Evolutionary conservation across 139 green algal species (phyloP).

Genomic region (Dunaliella primolecta): DNA sequence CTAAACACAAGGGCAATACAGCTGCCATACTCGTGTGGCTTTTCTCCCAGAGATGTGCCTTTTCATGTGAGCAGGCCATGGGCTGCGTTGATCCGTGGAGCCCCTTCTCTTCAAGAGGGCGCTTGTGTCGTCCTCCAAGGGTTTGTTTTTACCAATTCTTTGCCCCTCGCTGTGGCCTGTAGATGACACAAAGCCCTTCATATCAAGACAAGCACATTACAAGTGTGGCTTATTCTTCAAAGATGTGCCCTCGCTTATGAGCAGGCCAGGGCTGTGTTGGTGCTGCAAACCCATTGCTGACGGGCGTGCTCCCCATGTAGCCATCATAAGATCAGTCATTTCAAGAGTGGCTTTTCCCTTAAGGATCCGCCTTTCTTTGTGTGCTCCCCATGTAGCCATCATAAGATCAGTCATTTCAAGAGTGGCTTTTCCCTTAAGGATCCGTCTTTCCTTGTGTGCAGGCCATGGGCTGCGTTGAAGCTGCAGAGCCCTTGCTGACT

Average conservation of each 20-base stretch:
- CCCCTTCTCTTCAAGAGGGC: background rate
- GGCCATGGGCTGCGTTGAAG: conserved; percentile 8
- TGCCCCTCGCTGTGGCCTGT: too few species aligned
- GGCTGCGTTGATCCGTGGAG: background rate
- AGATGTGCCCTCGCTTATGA: too few species aligned
- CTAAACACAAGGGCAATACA: background rate
- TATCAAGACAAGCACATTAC: too few species aligned
- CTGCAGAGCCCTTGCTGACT: conserved; percentile 28
- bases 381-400: conserved; percentile 2
- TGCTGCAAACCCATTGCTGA: background rate
- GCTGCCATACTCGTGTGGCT: too few species aligned
- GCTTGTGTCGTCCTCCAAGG: background rate
- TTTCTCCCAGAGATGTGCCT: too few species aligned
- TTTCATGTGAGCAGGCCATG: background rate
- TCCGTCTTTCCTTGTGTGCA: background rate
- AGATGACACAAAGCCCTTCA: too few species aligned
- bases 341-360: background rate
- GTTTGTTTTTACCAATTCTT: background rate
- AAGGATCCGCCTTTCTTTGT: background rate
- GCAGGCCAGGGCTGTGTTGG: background rate
- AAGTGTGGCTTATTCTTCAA: too few species aligned
- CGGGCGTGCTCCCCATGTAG: background rate
- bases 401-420: background rate
- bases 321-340: background rate
- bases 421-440: background rate